Evolutionary conservation across 208 protist genomes (phyloP).

Genomic region (Trypanosoma theileri): DNA sequence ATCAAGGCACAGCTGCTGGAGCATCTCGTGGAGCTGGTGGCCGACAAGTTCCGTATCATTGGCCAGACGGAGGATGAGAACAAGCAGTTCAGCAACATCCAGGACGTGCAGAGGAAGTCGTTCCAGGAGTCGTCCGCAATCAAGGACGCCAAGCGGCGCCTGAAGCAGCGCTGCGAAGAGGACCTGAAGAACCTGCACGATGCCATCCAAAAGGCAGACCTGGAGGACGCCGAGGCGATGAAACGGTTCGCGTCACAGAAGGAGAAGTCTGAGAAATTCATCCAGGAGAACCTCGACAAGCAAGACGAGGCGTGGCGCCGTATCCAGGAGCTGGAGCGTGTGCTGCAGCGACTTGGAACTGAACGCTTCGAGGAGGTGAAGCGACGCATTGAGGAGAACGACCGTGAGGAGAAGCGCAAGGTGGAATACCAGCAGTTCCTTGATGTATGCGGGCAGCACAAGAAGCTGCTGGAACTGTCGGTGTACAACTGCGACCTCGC

Average conservation of each 20-base stretch:
- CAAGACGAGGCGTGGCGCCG: slow-evolving; percentile 79
- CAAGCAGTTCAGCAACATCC: slow-evolving; percentile 41
- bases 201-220: slow-evolving; percentile 76
- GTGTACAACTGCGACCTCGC: slow-evolving; percentile 82
- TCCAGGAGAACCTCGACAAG: slow-evolving; percentile 69
- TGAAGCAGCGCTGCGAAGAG: slow-evolving; percentile 73
- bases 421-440: slow-evolving; percentile 89
- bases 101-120: slow-evolving; percentile 75
- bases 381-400: slow-evolving; percentile 82
- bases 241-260: slow-evolving; percentile 72
- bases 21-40: slow-evolving; percentile 49
- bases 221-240: slow-evolving; percentile 77
- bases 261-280: slow-evolving; percentile 70
- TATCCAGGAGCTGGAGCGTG: slow-evolving; percentile 79
- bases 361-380: slow-evolving; percentile 86
- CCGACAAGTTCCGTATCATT: slow-evolving; percentile 60
- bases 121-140: slow-evolving; percentile 73
- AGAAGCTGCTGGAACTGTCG: slow-evolving; percentile 78
- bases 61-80: slow-evolving; percentile 60
- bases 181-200: slow-evolving; percentile 80
- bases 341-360: slow-evolving; percentile 72
- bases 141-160: slow-evolving; percentile 78
- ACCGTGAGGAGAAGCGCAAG: slow-evolving; percentile 78
- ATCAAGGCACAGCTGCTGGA: slow-evolving; percentile 64
- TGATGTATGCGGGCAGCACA: slow-evolving; percentile 72